A percentile compares a stretch with the other conserved stretches of the same genome.
phyloP scores from a whole-genome alignment of 1,139 yeast genomes.

The Taiozyma sp. region DNA sequence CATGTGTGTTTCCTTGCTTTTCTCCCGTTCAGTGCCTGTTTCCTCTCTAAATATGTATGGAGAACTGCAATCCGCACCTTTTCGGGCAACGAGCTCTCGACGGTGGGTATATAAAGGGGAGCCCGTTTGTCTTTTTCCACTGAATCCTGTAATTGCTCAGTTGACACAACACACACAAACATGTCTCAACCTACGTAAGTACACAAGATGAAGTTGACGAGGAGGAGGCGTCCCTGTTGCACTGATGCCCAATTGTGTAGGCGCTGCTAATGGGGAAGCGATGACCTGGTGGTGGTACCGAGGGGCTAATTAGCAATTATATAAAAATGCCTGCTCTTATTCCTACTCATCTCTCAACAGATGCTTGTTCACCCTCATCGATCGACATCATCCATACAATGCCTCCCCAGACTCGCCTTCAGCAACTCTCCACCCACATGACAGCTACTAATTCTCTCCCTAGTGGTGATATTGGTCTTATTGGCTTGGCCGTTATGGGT shows the following conservation, averaged over 20 bases:
- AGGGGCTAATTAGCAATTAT: too few species aligned
- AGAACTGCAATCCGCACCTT: slow-evolving; percentile 6
- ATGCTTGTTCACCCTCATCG: too few species aligned
- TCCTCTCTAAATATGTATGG: background rate
- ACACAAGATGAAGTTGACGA: background rate
- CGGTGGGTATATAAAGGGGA: background rate
- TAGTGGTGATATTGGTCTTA: slow-evolving; percentile 96
- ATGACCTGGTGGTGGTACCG: too few species aligned
- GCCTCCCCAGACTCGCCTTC: slow-evolving; percentile 7
- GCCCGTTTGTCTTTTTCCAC: background rate
- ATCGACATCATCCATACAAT: slow-evolving; percentile 1
- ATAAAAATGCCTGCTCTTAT: too few species aligned
- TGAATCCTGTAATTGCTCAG: background rate
- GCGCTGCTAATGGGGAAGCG: too few species aligned
- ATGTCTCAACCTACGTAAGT: slow-evolving; percentile 23
- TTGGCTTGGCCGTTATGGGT: slow-evolving; percentile 99
- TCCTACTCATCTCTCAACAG: too few species aligned
- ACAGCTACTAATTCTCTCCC: slow-evolving; percentile 18
- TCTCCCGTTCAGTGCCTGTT: too few species aligned
- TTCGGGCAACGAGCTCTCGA: background rate
- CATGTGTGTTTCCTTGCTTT: too few species aligned
- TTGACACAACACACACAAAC: background rate
- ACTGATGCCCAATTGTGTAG: too few species aligned
- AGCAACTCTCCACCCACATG: slow-evolving; percentile 1
- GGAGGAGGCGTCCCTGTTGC: too few species aligned